A percentile compares a stretch with the other conserved stretches of the same genome.
These are phyloP conservation scores for Pichia kudriavzevii DNA, from an alignment of 1,139 yeast genomes.

Conservation along the genomic window DNA sequence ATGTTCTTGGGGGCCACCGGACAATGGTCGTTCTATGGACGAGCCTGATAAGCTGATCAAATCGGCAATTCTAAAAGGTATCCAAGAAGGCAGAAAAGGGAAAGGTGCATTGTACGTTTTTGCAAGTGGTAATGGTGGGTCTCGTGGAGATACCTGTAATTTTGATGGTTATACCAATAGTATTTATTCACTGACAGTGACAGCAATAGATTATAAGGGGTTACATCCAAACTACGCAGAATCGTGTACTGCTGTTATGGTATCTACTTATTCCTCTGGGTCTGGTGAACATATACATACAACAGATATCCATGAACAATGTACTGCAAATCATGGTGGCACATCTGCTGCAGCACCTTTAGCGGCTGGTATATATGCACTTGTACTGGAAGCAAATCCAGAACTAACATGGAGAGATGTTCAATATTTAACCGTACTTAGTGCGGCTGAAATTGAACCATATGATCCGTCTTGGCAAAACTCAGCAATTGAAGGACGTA, in stretches of 20 bases:
- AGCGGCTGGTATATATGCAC: slow-evolving; percentile 89
- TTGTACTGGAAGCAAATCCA: slow-evolving; percentile 77
- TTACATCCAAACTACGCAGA: slow-evolving; percentile 85
- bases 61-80: slow-evolving; percentile 76
- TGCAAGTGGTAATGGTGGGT: slow-evolving; percentile 95
- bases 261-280: slow-evolving; percentile 92
- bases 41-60: slow-evolving; percentile 75
- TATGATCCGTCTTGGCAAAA: slow-evolving; percentile 68
- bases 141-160: slow-evolving; percentile 80
- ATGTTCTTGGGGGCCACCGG: slow-evolving; percentile 99
- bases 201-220: slow-evolving; percentile 85
- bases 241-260: slow-evolving; percentile 91
- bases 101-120: slow-evolving; percentile 90
- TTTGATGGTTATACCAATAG: slow-evolving; percentile 97
- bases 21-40: slow-evolving; percentile 80
- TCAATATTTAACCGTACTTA: slow-evolving; percentile 71
- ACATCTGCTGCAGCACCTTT: slow-evolving; percentile 99
- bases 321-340: slow-evolving; percentile 82
- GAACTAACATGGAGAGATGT: slow-evolving; percentile 92
- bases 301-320: slow-evolving; percentile 69
- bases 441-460: slow-evolving; percentile 64
- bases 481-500: slow-evolving; percentile 44
- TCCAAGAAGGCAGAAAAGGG: slow-evolving; percentile 72
- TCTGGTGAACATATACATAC: slow-evolving; percentile 87
- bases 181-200: slow-evolving; percentile 89